A percentile compares a stretch with the other conserved stretches of the same genome.
phyloP scores from a whole-genome alignment of 495 filamentous ascomycete genomes.

The Rhizodiscina lignyota region DNA sequence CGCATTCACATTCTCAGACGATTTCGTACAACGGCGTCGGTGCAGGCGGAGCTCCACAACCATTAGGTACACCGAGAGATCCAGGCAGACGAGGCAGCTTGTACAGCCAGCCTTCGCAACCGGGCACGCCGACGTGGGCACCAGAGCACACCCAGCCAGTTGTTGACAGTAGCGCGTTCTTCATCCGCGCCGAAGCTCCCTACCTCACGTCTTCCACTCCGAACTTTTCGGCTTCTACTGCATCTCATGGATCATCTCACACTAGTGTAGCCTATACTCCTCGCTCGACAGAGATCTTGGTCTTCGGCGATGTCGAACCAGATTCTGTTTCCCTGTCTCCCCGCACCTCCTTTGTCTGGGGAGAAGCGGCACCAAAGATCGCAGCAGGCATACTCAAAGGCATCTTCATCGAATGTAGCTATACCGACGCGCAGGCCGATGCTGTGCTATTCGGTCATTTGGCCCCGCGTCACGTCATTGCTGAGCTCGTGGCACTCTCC shows the following conservation, averaged over 20 bases:
- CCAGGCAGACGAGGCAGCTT: background rate
- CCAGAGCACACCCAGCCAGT: constrained; percentile 5
- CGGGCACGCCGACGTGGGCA: constrained; percentile 10
- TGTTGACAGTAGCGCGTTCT: constrained; percentile 74
- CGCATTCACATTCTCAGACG: background rate
- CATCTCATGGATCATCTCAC: background rate
- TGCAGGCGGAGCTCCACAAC: background rate
- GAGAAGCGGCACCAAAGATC: constrained; percentile 70
- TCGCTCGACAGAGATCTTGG: constrained; percentile 48
- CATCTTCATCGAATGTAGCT: constrained; percentile 93
- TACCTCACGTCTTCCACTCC: background rate
- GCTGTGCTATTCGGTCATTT: constrained; percentile 76
- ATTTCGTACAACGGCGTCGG: background rate
- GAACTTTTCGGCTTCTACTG: background rate
- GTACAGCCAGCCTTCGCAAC: constrained; percentile 4
- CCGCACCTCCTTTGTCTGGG: constrained; percentile 68
- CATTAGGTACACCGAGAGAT: background rate
- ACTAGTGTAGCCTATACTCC: too few species aligned
- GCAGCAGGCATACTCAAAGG: constrained; percentile 47
- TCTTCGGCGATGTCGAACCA: constrained; percentile 93
- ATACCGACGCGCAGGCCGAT: constrained; percentile 57
- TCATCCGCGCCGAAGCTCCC: constrained; percentile 50
- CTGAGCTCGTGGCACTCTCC: constrained; percentile 60
- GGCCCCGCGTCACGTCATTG: constrained; percentile 59
- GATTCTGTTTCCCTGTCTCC: constrained; percentile 68